These are phyloP conservation scores for Colletotrichum caudatum DNA, from an alignment of 2,329 filamentous ascomycete species.

Conservation along the genomic window DNA sequence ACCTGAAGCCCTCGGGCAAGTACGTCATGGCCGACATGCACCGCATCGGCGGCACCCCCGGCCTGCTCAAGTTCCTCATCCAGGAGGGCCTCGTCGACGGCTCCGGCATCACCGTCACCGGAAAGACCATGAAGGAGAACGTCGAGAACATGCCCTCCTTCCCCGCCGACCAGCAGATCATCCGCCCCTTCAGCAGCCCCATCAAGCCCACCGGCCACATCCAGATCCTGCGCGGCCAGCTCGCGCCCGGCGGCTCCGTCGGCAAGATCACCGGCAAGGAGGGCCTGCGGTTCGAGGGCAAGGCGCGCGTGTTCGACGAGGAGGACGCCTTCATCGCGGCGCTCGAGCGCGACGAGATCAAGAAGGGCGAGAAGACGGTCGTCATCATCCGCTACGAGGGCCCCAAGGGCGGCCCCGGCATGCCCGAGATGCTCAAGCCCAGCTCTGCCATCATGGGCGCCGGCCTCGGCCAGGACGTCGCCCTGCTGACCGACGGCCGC, in stretches of 20 bases:
- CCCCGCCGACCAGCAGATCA: constrained; percentile 82
- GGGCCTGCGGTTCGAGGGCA: constrained; percentile 84
- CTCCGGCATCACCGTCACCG: constrained; percentile 84
- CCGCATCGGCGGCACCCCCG: constrained; percentile 87
- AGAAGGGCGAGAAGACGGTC: constrained; percentile 88
- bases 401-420: constrained; percentile 91
- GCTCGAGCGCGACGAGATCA: constrained; percentile 81
- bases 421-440: constrained; percentile 97
- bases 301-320: constrained; percentile 85
- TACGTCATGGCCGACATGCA: constrained; percentile 89
- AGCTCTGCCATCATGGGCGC: constrained; percentile 93
- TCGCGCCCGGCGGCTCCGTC: constrained; percentile 87
- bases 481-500: constrained; percentile 79
- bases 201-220: constrained; percentile 91
- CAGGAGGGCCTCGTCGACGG: constrained; percentile 87
- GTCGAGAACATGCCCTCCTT: constrained; percentile 80
- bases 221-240: constrained; percentile 86
- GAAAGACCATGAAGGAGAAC: constrained; percentile 90
- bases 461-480: constrained; percentile 80
- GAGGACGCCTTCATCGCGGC: constrained; percentile 84
- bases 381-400: constrained; percentile 94
- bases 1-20: constrained; percentile 87
- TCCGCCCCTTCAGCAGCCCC: constrained; percentile 82
- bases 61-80: constrained; percentile 88
- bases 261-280: constrained; percentile 97